Conservation (phyloP, 768 basidiomycete genomes). For the Pleurotus giganteus region DNA sequence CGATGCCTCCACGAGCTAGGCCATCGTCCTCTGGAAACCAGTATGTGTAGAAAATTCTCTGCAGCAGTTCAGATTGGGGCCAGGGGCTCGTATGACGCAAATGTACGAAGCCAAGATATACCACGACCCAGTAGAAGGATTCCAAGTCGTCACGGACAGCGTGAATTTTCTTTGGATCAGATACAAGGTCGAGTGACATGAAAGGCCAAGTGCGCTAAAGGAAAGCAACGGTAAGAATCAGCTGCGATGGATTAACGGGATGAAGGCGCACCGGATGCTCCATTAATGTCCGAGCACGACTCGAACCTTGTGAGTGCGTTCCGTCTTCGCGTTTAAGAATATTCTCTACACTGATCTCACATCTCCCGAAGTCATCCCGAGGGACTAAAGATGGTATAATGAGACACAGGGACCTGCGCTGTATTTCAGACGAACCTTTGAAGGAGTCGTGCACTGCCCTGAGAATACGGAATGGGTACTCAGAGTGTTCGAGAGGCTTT, state of each 20-base stretch:
- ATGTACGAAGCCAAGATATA: constrained; percentile 15
- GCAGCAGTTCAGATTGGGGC: background rate
- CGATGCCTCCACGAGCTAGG: background rate
- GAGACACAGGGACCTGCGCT: background rate
- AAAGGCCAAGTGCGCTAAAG: constrained; percentile 31
- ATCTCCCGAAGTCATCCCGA: constrained; percentile 6
- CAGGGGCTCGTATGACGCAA: constrained; percentile 6
- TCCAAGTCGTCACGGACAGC: constrained; percentile 28
- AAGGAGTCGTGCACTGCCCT: background rate
- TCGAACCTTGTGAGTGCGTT: background rate
- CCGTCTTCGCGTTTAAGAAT: constrained; percentile 1
- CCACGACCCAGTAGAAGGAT: constrained; percentile 24
- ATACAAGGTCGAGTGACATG: constrained; percentile 24
- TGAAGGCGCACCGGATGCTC: background rate
- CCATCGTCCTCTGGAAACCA: background rate
- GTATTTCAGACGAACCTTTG: background rate
- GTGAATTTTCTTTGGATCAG: constrained; percentile 16
- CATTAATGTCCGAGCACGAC: background rate
- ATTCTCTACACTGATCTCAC: constrained; percentile 8
- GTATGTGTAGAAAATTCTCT: background rate
- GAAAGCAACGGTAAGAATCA: background rate
- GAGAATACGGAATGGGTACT: background rate
- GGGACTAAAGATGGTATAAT: background rate
- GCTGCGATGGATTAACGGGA: too few species aligned
- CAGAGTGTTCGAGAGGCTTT: background rate